Evolutionary conservation across 805 yeast genomes (phyloP), one percentile per base, ranked within the genome.

Genomic region (Barnettozyma sucrosica): DNA sequence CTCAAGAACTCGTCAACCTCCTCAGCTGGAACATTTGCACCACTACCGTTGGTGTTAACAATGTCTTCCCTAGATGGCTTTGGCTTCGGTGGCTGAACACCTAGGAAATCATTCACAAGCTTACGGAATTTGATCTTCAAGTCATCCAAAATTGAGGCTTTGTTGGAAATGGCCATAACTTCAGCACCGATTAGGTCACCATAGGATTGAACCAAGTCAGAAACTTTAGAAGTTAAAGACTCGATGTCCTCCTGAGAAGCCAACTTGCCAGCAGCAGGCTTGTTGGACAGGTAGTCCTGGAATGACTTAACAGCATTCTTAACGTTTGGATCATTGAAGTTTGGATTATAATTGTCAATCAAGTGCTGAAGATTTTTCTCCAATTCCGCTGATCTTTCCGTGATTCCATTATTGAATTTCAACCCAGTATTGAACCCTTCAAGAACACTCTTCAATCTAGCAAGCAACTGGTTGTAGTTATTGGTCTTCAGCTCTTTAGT

Each of bases 241-340:
- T 40, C 26, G 32, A 21, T 16, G 7, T 40, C 21, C 28, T 23
- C n/a, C 18, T 21, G 18, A 14, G 41, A 37, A 19, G 41, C 25
- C 26, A 23, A 5, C 41, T 37, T 20, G 18, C 18, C 25, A 10
- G 41, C 9, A 23, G 20, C 30, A 42, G 38, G 25, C 24, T 47
- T 47, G 20, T 45, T 45, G 16, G 51, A 43, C 8, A 45, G 16
- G 40, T 75, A 79, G 51, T 80, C 78, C 40, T 76, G 77, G 59
- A 65, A 83, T 0, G 69, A 58, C 21, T 69, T 66, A 5, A 83
- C 82, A 0, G 86, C 77, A 14, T 66, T 72, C 57, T 82, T 83
- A 7, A 85, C 92, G 0, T 83, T 85, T 9, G 75, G 71, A 63
- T 85, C 90, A 59, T 85, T 85, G 67, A 83, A 83, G 61, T 85